These are phyloP conservation scores for Xylogone sp. DNA, from an alignment of 2,329 filamentous ascomycete species.

Conservation along the genomic window DNA sequence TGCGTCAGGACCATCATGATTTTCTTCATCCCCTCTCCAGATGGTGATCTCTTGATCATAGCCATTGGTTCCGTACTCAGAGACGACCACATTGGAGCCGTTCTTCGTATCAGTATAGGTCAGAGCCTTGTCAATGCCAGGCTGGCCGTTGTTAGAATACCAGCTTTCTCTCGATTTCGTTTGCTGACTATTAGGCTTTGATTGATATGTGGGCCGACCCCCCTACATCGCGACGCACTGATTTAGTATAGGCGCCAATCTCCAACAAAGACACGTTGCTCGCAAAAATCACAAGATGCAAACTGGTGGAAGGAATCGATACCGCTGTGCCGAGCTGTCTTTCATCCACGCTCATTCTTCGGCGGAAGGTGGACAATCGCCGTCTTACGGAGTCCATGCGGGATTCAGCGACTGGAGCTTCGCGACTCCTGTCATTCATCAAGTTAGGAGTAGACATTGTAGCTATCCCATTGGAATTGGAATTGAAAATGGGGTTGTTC, in stretches of 20 bases:
- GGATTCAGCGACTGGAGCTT: conserved; percentile 2
- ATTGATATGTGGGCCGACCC: background rate
- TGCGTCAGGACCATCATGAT: background rate
- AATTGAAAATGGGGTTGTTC: too few relatives aligned
- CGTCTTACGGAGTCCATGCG: conserved; percentile 6
- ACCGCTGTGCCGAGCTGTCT: background rate
- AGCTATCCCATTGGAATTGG: too few relatives aligned
- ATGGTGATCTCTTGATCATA: background rate
- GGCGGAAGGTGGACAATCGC: background rate
- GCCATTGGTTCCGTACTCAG: background rate
- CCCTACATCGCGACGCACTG: background rate
- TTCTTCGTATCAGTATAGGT: background rate
- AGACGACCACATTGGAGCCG: background rate
- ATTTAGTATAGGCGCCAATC: background rate
- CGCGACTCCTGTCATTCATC: background rate
- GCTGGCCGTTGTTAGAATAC: background rate
- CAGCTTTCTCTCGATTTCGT: background rate
- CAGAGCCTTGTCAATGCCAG: background rate
- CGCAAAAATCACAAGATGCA: background rate
- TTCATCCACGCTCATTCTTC: background rate
- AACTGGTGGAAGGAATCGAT: background rate
- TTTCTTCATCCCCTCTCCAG: background rate
- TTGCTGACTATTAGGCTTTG: background rate
- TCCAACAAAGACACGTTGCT: background rate
- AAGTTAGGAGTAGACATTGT: background rate